A percentile compares a stretch with the other conserved stretches of the same genome.
Evolutionary conservation across 164 flowering plant genomes (phyloP).

Genomic region (Nymphaea thermarum): DNA sequence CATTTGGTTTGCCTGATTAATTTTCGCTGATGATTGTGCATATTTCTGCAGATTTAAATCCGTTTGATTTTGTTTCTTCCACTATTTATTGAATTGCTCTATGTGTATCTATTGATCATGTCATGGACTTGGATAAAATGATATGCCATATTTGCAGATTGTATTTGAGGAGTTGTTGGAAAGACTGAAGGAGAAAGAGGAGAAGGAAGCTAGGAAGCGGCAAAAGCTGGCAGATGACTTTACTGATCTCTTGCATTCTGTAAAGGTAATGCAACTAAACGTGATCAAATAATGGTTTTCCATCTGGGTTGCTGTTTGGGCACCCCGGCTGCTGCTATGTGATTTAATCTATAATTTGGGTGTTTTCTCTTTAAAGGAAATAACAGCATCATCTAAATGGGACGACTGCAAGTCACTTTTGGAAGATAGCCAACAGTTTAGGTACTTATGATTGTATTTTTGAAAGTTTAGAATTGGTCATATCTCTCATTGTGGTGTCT

Average conservation of each 20-base stretch:
- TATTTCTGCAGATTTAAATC: no score
- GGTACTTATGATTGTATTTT: slow-evolving; percentile 22
- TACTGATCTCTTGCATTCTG: slow-evolving; percentile 42
- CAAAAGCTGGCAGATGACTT: slow-evolving; percentile 79
- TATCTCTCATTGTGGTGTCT: neutral
- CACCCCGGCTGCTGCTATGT: neutral
- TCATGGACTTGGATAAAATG: neutral
- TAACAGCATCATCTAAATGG: slow-evolving; percentile 69
- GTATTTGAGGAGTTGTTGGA: slow-evolving; percentile 69
- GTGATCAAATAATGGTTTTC: neutral
- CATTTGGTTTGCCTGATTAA: no score
- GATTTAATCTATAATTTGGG: neutral
- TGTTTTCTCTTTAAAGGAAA: slow-evolving; percentile 36
- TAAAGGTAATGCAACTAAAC: slow-evolving; percentile 35
- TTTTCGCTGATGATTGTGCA: no score
- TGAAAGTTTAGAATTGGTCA: neutral
- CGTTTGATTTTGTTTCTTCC: neutral
- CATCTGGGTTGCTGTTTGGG: neutral
- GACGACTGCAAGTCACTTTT: slow-evolving; percentile 64
- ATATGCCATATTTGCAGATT: slow-evolving; percentile 38
- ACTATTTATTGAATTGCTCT: neutral
- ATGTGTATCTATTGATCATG: neutral
- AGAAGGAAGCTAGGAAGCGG: slow-evolving; percentile 86
- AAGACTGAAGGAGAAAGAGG: slow-evolving; percentile 85
- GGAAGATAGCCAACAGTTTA: slow-evolving; percentile 79